phyloP scores from a whole-genome alignment of 495 filamentous ascomycete species.

The Collariella sp. region DNA sequence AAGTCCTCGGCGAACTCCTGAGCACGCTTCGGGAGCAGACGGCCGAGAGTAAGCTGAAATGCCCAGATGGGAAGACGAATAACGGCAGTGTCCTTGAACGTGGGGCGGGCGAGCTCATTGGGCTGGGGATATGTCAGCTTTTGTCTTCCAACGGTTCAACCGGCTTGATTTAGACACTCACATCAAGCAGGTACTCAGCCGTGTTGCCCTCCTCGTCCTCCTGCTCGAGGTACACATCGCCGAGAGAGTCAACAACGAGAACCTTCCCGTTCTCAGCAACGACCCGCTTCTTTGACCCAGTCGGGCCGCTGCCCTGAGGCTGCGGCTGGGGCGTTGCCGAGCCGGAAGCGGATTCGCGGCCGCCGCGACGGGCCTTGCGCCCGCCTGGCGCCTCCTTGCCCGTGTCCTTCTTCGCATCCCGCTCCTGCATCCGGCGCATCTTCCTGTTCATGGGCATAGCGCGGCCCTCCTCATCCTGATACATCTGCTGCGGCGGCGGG shows the following conservation, averaged over 20 bases:
- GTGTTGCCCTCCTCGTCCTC: constrained; percentile 75
- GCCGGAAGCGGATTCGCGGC: constrained; percentile 19
- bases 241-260: constrained; percentile 80
- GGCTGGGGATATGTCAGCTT: constrained; percentile 29
- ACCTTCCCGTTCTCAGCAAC: constrained; percentile 92
- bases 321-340: constrained; percentile 26
- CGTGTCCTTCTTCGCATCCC: constrained; percentile 62
- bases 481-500: constrained; percentile 26
- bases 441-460: constrained; percentile 65
- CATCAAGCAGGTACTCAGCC: constrained; percentile 76
- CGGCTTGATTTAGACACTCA: constrained; percentile 31
- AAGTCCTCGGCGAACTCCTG: constrained; percentile 25
- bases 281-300: constrained; percentile 69
- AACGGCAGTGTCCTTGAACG: constrained; percentile 60
- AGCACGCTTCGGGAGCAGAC: constrained; percentile 36
- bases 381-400: constrained; percentile 26
- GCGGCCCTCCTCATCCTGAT: constrained; percentile 40
- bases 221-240: constrained; percentile 88
- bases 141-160: too few species aligned
- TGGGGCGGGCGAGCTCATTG: constrained; percentile 57
- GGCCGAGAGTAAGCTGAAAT: constrained; percentile 50
- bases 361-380: constrained; percentile 22
- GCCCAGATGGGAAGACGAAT: constrained; percentile 59
- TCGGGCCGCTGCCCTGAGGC: constrained; percentile 38
- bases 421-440: constrained; percentile 80